Conservation (phyloP, 306 rosid species). For the Astragalus membranaceus region DNA sequence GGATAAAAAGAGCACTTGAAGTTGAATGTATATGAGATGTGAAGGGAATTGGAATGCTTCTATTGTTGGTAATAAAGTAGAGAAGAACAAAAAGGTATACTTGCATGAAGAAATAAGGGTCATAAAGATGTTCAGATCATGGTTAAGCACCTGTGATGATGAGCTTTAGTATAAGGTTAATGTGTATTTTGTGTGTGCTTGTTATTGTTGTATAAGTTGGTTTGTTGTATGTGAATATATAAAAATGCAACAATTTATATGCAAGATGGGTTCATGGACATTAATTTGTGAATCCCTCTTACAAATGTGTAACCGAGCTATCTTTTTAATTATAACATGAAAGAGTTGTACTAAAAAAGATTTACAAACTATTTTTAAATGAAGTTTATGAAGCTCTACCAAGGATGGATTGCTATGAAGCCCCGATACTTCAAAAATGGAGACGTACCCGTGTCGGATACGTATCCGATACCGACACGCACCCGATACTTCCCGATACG, state of each 20-base stretch:
- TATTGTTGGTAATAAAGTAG: not conserved
- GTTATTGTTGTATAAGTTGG: not conserved
- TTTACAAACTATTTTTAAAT: no score
- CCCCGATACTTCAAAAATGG: no score
- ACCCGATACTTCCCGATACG: no score
- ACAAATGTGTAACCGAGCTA: no score
- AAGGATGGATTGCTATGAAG: no score
- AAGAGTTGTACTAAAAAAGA: no score
- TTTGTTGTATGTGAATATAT: no score
- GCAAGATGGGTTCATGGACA: not conserved
- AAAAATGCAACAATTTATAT: no score
- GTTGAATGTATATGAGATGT: not conserved
- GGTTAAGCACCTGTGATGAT: not conserved
- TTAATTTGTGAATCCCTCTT: not conserved
- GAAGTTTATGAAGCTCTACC: no score
- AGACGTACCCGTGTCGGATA: no score
- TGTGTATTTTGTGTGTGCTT: not conserved
- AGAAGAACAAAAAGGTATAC: not conserved
- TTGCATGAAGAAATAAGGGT: not conserved
- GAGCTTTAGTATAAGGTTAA: not conserved
- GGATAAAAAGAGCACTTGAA: constrained; percentile 1
- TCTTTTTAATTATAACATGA: no score
- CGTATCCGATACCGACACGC: no score
- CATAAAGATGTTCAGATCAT: not conserved
- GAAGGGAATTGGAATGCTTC: not conserved